These are phyloP conservation scores for Posidonia australis DNA, from an alignment of 106 monocot species.

Conservation along the genomic window DNA sequence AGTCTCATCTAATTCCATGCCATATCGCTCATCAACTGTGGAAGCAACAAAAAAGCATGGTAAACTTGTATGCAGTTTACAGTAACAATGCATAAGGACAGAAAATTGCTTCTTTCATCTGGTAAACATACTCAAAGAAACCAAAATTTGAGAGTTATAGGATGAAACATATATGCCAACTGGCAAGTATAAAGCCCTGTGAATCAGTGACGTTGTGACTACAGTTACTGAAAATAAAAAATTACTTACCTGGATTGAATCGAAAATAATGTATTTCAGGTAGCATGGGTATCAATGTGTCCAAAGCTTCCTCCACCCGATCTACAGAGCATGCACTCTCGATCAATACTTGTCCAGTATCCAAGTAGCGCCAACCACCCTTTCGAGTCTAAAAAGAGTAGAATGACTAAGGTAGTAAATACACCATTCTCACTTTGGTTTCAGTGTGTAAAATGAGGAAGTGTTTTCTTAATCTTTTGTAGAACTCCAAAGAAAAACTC, in stretches of 20 bases:
- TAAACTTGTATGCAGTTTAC: background rate
- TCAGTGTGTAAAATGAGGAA: too few relatives aligned
- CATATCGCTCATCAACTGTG: constrained; percentile 88
- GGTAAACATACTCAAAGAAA: background rate
- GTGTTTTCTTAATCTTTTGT: too few relatives aligned
- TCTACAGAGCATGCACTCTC: constrained; percentile 98
- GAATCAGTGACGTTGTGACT: too few relatives aligned
- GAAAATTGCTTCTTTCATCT: background rate
- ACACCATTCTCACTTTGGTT: too few relatives aligned
- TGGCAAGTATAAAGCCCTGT: background rate
- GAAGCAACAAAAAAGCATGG: background rate
- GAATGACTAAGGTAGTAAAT: too few relatives aligned
- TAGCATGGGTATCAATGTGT: constrained; percentile 76
- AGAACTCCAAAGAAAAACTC: too few relatives aligned
- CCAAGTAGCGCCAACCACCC: constrained; percentile 97
- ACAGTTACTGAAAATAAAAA: background rate
- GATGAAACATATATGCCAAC: background rate
- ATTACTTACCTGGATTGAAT: constrained; percentile 70
- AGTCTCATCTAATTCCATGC: constrained; percentile 98
- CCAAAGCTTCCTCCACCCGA: constrained; percentile 80
- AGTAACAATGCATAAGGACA: background rate
- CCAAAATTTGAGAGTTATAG: background rate
- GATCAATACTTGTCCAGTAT: constrained; percentile 96
- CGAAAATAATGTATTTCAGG: constrained; percentile 93
- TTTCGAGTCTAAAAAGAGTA: constrained; percentile 48